These are phyloP conservation scores for Fusarium albosuccineum DNA, from an alignment of 2,329 filamentous ascomycete species.

Conservation along the genomic window DNA sequence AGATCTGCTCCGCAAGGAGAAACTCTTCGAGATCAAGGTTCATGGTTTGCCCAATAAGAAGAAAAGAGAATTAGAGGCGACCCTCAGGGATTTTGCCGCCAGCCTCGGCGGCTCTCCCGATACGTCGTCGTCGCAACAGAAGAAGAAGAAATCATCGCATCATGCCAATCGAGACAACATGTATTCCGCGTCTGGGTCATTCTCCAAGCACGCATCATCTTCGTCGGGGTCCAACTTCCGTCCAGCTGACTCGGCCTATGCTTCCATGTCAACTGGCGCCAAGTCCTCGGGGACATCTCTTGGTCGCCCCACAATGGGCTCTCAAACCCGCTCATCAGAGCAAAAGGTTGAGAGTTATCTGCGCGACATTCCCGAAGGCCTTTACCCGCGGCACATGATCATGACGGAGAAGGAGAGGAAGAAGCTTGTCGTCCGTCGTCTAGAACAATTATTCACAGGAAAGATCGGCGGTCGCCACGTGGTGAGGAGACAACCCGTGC, in stretches of 20 bases:
- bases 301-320: slow-evolving; percentile 52
- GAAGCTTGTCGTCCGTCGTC: slow-evolving; percentile 78
- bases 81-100: slow-evolving; percentile 77
- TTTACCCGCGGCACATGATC: slow-evolving; percentile 71
- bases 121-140: slow-evolving; percentile 55
- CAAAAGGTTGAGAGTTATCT: slow-evolving; percentile 78
- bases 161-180: slow-evolving; percentile 54
- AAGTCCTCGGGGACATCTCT: slow-evolving; percentile 59
- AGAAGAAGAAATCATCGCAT: slow-evolving; percentile 56
- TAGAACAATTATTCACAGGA: slow-evolving; percentile 87
- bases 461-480: slow-evolving; percentile 64
- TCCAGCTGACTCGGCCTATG: slow-evolving; percentile 74
- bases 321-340: slow-evolving; percentile 59
- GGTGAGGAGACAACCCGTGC: slow-evolving; percentile 40
- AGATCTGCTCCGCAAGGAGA: slow-evolving; percentile 77
- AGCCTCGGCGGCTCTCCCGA: slow-evolving; percentile 67
- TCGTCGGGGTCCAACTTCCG: slow-evolving; percentile 66
- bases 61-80: slow-evolving; percentile 81
- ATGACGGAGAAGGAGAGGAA: slow-evolving; percentile 82
- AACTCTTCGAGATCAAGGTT: slow-evolving; percentile 85
- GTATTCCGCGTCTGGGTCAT: slow-evolving; percentile 58
- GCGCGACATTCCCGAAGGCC: slow-evolving; percentile 77
- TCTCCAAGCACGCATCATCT: slow-evolving; percentile 65
- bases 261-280: slow-evolving; percentile 72
- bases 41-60: slow-evolving; percentile 79